A percentile compares a stretch with the other conserved stretches of the same genome.
These are phyloP conservation scores for Berberis vulgaris DNA, from an alignment of 164 flowering plant species.

Conservation along the genomic window DNA sequence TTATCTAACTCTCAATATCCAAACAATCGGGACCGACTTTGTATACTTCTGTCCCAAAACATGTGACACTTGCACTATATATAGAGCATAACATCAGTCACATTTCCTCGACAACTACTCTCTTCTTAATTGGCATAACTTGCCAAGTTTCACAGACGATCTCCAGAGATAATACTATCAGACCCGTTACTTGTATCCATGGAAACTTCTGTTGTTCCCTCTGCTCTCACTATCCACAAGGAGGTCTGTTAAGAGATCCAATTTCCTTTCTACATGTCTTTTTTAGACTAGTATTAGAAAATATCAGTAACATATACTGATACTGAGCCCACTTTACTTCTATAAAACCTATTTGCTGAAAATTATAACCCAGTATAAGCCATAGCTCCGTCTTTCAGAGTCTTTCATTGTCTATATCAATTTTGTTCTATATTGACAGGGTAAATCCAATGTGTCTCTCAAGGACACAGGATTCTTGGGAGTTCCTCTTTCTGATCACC, in stretches of 20 bases:
- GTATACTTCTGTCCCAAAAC: too few relatives aligned
- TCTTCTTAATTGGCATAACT: neutral
- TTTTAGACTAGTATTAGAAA: too few relatives aligned
- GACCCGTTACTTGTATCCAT: constrained; percentile 12
- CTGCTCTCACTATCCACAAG: constrained; percentile 48
- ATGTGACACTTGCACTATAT: too few relatives aligned
- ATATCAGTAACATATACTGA: too few relatives aligned
- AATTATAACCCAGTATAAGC: too few relatives aligned
- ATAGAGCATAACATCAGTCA: too few relatives aligned
- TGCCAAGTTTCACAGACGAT: neutral
- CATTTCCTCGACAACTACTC: too few relatives aligned
- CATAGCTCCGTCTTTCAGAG: neutral
- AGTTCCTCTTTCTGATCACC: constrained; percentile 42
- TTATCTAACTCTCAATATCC: neutral
- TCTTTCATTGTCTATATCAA: neutral
- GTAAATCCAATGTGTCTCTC: constrained; percentile 30
- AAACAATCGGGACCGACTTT: too few relatives aligned
- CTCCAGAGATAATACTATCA: neutral
- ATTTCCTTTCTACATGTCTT: neutral
- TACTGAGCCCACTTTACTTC: too few relatives aligned
- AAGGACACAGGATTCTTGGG: constrained; percentile 68
- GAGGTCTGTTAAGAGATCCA: constrained; percentile 33
- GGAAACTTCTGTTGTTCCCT: constrained; percentile 60
- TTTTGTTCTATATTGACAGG: constrained; percentile 28
- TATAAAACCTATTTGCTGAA: too few relatives aligned